These are phyloP conservation scores for Haplosporangium sp. DNA, from an alignment of 371 early-diverging fungal species.

Conservation along the genomic window DNA sequence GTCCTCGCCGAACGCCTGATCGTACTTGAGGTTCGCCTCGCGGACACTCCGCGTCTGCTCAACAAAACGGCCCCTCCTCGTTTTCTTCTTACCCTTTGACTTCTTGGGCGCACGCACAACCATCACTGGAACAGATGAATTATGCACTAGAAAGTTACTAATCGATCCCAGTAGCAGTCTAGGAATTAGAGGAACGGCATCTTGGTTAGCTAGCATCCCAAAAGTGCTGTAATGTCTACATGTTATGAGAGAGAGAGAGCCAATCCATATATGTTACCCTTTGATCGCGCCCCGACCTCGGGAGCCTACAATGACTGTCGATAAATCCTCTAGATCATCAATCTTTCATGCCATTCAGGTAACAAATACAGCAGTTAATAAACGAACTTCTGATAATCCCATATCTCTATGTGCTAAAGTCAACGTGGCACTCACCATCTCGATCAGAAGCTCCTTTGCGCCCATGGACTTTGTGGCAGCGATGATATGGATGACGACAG, in stretches of 20 bases:
- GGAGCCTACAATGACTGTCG: constrained; percentile 69
- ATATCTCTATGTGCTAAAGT: background rate
- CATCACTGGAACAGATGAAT: constrained; percentile 68
- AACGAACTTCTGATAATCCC: background rate
- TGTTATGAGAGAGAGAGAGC: background rate
- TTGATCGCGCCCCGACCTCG: constrained; percentile 65
- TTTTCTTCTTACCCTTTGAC: constrained; percentile 55
- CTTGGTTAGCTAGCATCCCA: no score
- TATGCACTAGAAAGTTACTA: constrained; percentile 68
- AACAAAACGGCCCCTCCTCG: constrained; percentile 12
- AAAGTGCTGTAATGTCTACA: no score
- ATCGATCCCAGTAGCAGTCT: constrained; percentile 67
- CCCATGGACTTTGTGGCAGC: constrained; percentile 60
- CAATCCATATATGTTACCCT: constrained; percentile 55
- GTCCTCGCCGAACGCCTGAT: constrained; percentile 30
- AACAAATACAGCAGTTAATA: background rate
- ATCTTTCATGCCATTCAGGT: constrained; percentile 38
- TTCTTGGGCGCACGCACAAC: constrained; percentile 69
- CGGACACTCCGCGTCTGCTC: constrained; percentile 43
- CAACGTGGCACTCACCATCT: constrained; percentile 55
- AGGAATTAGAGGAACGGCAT: background rate
- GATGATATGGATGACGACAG: constrained; percentile 61
- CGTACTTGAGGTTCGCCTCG: constrained; percentile 48
- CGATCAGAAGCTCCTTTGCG: constrained; percentile 63
- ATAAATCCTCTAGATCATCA: constrained; percentile 57